phyloP scores from a whole-genome alignment of 352 stramenopile species.

The Phytophthora europaea region DNA sequence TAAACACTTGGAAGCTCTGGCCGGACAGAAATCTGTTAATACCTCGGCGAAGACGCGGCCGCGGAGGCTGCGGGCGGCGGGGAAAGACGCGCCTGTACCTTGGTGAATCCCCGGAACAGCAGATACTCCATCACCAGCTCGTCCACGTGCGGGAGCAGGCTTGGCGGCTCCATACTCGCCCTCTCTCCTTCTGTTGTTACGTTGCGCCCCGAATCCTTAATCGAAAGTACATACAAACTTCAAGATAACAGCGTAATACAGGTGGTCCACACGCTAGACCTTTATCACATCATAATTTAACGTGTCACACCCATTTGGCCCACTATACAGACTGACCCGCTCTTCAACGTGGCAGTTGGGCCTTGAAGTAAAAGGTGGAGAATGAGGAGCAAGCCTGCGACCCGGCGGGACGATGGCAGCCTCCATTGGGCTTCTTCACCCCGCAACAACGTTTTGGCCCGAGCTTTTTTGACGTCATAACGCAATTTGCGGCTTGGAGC shows the following conservation, averaged over 20 bases:
- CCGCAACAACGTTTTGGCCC: not conserved
- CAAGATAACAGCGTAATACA: slow-evolving; percentile 10
- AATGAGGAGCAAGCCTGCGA: slow-evolving; percentile 29
- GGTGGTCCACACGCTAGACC: not conserved
- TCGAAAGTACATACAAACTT: slow-evolving; percentile 35
- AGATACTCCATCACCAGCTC: slow-evolving; percentile 91
- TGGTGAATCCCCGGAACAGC: slow-evolving; percentile 88
- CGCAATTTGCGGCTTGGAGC: slow-evolving; percentile 34
- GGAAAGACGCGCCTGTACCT: slow-evolving; percentile 34
- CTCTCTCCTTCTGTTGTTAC: slow-evolving; percentile 23
- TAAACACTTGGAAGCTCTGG: slow-evolving; percentile 85
- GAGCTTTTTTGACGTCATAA: slow-evolving; percentile 21
- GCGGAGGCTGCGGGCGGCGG: not conserved
- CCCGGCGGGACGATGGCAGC: slow-evolving; percentile 25
- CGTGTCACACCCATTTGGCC: not conserved
- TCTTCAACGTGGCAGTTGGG: slow-evolving; percentile 36
- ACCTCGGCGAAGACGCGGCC: slow-evolving; percentile 4
- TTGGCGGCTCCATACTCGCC: slow-evolving; percentile 43
- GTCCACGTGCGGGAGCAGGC: slow-evolving; percentile 79
- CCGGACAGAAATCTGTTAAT: slow-evolving; percentile 11
- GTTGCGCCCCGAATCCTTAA: slow-evolving; percentile 35
- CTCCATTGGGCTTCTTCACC: not conserved
- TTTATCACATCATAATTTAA: slow-evolving; percentile 1
- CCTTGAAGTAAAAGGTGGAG: slow-evolving; percentile 37
- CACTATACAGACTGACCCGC: not conserved